Base-by-base conservation (phyloP, 2,329 filamentous ascomycete genomes). In the Colletotrichum kahawae region DNA sequence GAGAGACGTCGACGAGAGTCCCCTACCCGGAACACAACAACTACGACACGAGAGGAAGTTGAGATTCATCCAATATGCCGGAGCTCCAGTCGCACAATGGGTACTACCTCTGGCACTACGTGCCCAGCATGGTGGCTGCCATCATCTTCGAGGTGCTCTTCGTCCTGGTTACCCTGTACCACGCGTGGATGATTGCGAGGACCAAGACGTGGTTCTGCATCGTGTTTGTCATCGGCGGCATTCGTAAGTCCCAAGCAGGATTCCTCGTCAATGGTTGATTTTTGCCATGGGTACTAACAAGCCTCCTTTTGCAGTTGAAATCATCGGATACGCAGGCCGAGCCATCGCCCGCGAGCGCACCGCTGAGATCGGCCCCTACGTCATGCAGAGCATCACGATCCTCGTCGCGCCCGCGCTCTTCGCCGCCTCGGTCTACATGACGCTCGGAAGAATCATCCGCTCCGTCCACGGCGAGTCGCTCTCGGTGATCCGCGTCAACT, bases 381-480 rank as follows among this genome's bases (percentile, higher is more conserved):
- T 87, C 59, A 79, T 87, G 54, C 87, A 90, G 77, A 80, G 79
- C 60, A 79, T 86, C 29, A 79, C 87, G 48, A 82, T 89, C 63
- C 82, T 90, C 43, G 79, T 89, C n/a, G 85, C 87, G 2, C 88
- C 88, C 0, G 84, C 84, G 14, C 82, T 89, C 59, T 88, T 87
- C 79, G 87, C 88, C 31, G 88, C 88, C 4, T 84, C 86, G 10
- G 85, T 89, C 54, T 89, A 90, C 83, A 89, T 89, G 87, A 84
- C 84, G 13, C 83, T 89, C 5, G 85, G 85, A 8, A 83, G 88
- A 13, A 78, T 88, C 31, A 85, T 88, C 67, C 79, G 79, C 16
- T 82, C 83, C 62, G 82, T 86, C 5, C 82, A 82, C 29, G 85
- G 81, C 31, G 82, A 85, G 68, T 67, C 77, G 1, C 81, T 81